These are phyloP conservation scores for Fremontodendron californicum DNA, from an alignment of 345 rosid species.

Conservation along the genomic window DNA sequence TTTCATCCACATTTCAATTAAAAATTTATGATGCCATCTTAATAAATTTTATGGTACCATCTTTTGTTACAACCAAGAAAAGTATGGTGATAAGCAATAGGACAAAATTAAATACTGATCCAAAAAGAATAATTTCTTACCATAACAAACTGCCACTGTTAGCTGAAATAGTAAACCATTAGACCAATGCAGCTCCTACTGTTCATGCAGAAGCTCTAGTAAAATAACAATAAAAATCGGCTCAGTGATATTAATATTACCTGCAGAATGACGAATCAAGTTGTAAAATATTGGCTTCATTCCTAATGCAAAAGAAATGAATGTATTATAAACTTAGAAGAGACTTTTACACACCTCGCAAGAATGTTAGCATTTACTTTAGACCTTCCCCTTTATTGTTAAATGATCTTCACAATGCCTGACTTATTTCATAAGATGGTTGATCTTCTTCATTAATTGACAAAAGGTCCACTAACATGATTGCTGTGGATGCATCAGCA, in stretches of 20 bases:
- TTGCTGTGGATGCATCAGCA: not conserved
- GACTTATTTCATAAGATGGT: not conserved
- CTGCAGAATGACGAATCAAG: not conserved
- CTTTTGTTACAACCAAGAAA: not conserved
- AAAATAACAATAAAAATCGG: not conserved
- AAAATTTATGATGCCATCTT: not conserved
- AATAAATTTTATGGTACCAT: not conserved
- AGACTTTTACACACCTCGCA: not conserved
- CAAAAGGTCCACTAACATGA: not conserved
- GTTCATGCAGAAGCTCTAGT: not conserved
- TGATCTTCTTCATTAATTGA: not conserved
- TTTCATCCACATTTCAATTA: not conserved
- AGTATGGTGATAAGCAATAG: not conserved
- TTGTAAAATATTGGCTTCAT: not conserved
- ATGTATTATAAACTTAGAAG: not conserved
- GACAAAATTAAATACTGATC: not conserved
- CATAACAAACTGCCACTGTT: not conserved
- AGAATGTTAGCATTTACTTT: not conserved
- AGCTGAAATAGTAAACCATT: not conserved
- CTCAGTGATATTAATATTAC: not conserved
- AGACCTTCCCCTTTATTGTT: not conserved
- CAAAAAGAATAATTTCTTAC: not conserved
- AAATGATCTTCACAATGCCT: not conserved
- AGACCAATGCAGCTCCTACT: not conserved
- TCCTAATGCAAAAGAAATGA: slow-evolving; percentile 4